Base-by-base conservation (phyloP, 2,329 filamentous ascomycete species). In the Epichloe baconii region DNA sequence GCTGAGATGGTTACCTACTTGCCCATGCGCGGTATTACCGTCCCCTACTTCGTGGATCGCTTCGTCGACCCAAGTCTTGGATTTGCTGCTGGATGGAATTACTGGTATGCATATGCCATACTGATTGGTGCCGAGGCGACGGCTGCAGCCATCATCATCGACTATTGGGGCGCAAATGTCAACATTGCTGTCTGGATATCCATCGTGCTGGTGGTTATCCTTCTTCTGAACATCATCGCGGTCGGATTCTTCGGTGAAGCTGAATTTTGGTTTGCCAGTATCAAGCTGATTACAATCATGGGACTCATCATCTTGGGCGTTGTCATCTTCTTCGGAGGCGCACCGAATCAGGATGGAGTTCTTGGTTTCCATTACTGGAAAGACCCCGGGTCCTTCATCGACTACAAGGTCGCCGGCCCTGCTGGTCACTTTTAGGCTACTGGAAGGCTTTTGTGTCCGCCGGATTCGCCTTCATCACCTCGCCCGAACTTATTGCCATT, bases 31-130 rank as follows among this genome's bases (percentile, higher is more conserved):
- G 77, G 77, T 6, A 77, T 78, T 54, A 78, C 76, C 0, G 70
- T 80, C 35, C 74, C 77, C 15, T 78, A 80, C 64, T 73, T 79
- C 56, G 71, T 78, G 49, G 66, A 70, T 53, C 75, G 77, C 35
- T 80, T 77, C 51, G 71, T 80, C 53, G 76, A 79, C 47, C 70
- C 71, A 1, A 77, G 73, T 35, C 63, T 79, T 23, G 73, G 71
- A n/a, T 80, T 80, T 54, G 77, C 78, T 7, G 67, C 70, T 40
- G 78, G 75, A 1, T 80, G 76, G 76, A 80, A 79, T 54, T 82
- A 82, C 64, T 81, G 77, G 72, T 81, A 82, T 57, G 76, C 76
- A 2, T 80, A 80, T 56, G 68, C 74, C 11, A 79, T 82, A 53
- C 66, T 79, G 1, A 69, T 81, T 23, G 78, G 73, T 2, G 75